phyloP scores from a whole-genome alignment of 1,284 basidiomycete genomes.

The Ceratobasidium theobromae region DNA sequence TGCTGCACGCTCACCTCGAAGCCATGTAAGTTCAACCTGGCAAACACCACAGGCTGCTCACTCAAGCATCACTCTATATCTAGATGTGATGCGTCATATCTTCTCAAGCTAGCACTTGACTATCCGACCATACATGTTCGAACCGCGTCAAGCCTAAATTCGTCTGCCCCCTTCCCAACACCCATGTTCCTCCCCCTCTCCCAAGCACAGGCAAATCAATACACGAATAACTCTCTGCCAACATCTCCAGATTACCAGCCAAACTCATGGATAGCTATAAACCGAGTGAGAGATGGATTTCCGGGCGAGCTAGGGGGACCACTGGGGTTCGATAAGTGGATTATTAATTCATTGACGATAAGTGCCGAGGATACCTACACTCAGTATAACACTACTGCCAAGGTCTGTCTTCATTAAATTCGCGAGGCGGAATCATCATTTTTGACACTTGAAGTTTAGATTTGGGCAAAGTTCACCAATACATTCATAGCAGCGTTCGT shows the following conservation, averaged over 20 bases:
- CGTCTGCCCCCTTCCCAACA: slow-evolving; percentile 42
- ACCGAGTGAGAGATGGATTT: slow-evolving; percentile 57
- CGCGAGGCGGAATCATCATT: neutral
- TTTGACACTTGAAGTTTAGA: neutral
- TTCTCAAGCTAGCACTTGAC: slow-evolving; percentile 58
- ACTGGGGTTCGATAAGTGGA: slow-evolving; percentile 67
- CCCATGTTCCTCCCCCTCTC: slow-evolving; percentile 34
- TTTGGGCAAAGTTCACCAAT: neutral
- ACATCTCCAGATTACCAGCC: slow-evolving; percentile 51
- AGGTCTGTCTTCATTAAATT: slow-evolving; percentile 47
- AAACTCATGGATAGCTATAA: slow-evolving; percentile 56
- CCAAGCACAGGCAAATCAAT: neutral
- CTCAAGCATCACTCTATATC: neutral
- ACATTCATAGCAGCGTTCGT: neutral
- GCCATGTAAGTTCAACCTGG: slow-evolving; percentile 46
- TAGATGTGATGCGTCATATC: slow-evolving; percentile 52
- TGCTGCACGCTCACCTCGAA: slow-evolving; percentile 70
- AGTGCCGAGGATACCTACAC: slow-evolving; percentile 67
- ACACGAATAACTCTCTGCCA: slow-evolving; percentile 39
- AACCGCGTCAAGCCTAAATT: slow-evolving; percentile 45
- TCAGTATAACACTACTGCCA: slow-evolving; percentile 65
- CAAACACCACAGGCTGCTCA: neutral
- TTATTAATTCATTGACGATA: slow-evolving; percentile 58
- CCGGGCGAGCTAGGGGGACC: slow-evolving; percentile 39
- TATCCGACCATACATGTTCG: slow-evolving; percentile 62